Evolutionary conservation across 352 stramenopile species (phyloP), one percentile per base, ranked within the genome.

Genomic region (Albugo candida): DNA sequence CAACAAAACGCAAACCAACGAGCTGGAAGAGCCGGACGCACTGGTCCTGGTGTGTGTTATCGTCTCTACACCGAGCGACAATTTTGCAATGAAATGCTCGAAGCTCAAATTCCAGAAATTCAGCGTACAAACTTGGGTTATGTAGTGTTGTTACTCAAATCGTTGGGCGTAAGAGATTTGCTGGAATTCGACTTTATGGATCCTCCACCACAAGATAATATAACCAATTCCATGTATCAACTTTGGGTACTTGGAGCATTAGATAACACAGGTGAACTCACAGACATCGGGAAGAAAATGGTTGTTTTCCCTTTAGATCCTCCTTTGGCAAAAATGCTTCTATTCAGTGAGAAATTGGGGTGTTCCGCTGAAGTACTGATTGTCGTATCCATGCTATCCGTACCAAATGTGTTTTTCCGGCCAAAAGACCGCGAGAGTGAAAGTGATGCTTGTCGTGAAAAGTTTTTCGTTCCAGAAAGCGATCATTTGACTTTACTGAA

Each of bases 161-260:
- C 92, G 14, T 72, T 98, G 38, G 94, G 94, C 11, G 87, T 98
- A 5, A 83, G 95, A 31, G 89, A 94, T 52, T 58, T 97, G 21
- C 69, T 98, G 4, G 83, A 97, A 49, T 99, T 99, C 61, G 92
- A 98, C 61, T 99, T 98, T 56, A 99, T 99, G 93, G 92, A 98
- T 54, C 93, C 94, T 38, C 95, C 95, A 13, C 94, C 95, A 2
- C 65, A 87, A 41, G 77, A 89, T 49, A 99, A 97, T 60, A 98
- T 99, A 48, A 86, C 87, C 37, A 98, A 96, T 60, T 98, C 92
- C 11, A 92, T 99, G 70, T 98, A 98, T 64, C 93, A 98, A 67
- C 71, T 98, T 5, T 98, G 94, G 94, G 93, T 98, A 20, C 70
- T 99, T 4, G 93, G 94, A 19, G 95, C 95, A 13, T 65, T 99